Conservation (phyloP, 2,329 filamentous ascomycete species). For the Erysiphe pulchra region DNA sequence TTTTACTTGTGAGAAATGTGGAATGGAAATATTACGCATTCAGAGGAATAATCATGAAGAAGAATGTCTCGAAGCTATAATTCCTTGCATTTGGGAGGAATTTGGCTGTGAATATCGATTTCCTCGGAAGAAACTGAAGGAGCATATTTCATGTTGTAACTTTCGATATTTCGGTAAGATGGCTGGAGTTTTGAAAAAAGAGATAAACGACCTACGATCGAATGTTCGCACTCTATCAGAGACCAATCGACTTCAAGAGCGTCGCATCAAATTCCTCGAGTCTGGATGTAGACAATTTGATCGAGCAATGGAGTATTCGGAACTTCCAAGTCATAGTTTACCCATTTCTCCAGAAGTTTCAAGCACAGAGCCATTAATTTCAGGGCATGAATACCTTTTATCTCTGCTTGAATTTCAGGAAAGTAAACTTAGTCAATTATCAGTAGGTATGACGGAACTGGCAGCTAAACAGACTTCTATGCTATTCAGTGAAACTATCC, state of each 20-base stretch:
- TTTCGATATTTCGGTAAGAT: conserved; percentile 27
- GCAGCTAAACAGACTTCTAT: conserved; percentile 34
- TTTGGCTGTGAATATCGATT: conserved; percentile 21
- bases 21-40: conserved; percentile 7
- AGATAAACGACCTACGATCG: conserved; percentile 15
- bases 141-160: conserved; percentile 23
- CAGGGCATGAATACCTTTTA: conserved; percentile 19
- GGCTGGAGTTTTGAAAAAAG: conserved; percentile 20
- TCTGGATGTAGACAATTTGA: conserved; percentile 11
- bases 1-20: conserved; percentile 9
- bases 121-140: conserved; percentile 17
- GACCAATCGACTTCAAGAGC: conserved; percentile 17
- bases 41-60: conserved; percentile 12
- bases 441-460: conserved; percentile 28
- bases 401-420: conserved; percentile 25
- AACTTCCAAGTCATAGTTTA: conserved; percentile 8
- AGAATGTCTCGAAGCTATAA: conserved; percentile 20
- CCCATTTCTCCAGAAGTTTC: conserved; percentile 6
- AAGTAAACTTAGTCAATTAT: conserved; percentile 28
- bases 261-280: conserved; percentile 19
- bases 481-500: conserved; percentile 34
- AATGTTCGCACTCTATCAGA: conserved; percentile 21
- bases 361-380: conserved; percentile 11
- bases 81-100: conserved; percentile 21
- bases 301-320: conserved; percentile 6